Percentiles rank a stretch among this genome's conserved stretches.
These are phyloP conservation scores for Fusarium virguliforme DNA, from an alignment of 2,329 filamentous ascomycete genomes.

Conservation along the genomic window DNA sequence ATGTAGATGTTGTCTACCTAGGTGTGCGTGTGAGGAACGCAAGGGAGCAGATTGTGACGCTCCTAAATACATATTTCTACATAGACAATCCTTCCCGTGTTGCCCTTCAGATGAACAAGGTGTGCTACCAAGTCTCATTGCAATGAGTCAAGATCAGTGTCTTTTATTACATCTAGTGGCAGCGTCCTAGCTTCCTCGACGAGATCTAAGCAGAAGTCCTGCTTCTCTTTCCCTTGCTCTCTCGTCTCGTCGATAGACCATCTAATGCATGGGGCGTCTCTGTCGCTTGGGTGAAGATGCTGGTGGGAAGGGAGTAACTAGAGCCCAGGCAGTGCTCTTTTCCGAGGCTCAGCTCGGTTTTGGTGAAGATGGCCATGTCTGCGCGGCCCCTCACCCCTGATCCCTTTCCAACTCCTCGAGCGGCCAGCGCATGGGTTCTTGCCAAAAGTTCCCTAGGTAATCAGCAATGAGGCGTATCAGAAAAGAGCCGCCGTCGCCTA, in stretches of 20 bases:
- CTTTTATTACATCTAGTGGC: not conserved
- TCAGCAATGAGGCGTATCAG: slow-evolving; percentile 54
- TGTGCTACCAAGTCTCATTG: not conserved
- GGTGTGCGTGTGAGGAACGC: not conserved
- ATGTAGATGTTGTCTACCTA: slow-evolving; percentile 34
- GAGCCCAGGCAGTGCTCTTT: not conserved
- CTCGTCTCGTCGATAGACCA: not conserved
- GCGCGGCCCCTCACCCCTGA: slow-evolving; percentile 38
- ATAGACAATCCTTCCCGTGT: not conserved
- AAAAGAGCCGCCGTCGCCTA: slow-evolving; percentile 54
- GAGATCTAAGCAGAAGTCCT: not conserved
- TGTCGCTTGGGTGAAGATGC: not conserved
- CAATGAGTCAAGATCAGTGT: not conserved
- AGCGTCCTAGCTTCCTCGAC: not conserved
- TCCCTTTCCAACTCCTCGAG: slow-evolving; percentile 52
- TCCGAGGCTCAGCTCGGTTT: too few species aligned
- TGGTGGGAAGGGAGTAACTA: not conserved
- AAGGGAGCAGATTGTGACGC: not conserved
- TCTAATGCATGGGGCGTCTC: not conserved
- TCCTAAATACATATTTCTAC: slow-evolving; percentile 11
- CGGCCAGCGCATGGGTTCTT: slow-evolving; percentile 55
- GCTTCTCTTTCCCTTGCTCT: not conserved
- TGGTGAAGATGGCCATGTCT: not conserved
- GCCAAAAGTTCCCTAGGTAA: slow-evolving; percentile 56
- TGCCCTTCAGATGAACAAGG: not conserved